A percentile compares a stretch with the other conserved stretches of the same genome.
These are phyloP conservation scores for Pisolithus microcarpus DNA, from an alignment of 768 basidiomycete genomes.

Conservation along the genomic window DNA sequence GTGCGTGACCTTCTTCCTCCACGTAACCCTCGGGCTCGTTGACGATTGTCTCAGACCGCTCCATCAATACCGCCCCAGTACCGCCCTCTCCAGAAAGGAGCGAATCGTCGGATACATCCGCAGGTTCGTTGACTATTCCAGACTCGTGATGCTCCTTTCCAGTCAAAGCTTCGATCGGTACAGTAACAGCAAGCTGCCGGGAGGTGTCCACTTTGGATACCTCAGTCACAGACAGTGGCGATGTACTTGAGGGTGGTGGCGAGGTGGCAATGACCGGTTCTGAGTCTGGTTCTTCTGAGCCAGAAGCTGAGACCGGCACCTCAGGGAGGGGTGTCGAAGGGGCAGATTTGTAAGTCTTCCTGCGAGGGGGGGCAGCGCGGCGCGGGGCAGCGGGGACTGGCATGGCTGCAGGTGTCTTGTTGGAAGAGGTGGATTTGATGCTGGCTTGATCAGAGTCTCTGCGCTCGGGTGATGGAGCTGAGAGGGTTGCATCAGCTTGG, in stretches of 20 bases:
- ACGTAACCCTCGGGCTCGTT: constrained; percentile 5
- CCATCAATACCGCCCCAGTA: neutral
- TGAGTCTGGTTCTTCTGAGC: neutral
- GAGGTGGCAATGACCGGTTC: neutral
- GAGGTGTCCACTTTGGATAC: neutral
- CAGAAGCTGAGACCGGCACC: constrained; percentile 17
- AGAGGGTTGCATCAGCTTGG: constrained; percentile 5
- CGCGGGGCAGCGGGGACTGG: constrained; percentile 69
- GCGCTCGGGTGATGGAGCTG: constrained; percentile 11
- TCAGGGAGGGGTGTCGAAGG: constrained; percentile 26
- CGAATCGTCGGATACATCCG: neutral
- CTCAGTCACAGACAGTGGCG: neutral
- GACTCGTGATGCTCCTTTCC: constrained; percentile 12
- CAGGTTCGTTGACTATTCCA: constrained; percentile 1
- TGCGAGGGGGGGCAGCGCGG: constrained; percentile 68
- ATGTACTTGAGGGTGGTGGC: neutral
- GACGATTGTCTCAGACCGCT: constrained; percentile 4
- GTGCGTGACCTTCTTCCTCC: neutral
- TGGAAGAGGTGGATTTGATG: constrained; percentile 22
- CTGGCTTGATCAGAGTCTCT: constrained; percentile 21
- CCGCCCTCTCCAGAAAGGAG: neutral
- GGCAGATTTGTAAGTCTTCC: constrained; percentile 51
- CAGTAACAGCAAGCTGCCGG: constrained; percentile 1
- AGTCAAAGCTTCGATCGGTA: constrained; percentile 2
- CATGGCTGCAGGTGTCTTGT: constrained; percentile 50